phyloP scores from a whole-genome alignment of 495 filamentous ascomycete species.

The Xylaria intraflava region DNA sequence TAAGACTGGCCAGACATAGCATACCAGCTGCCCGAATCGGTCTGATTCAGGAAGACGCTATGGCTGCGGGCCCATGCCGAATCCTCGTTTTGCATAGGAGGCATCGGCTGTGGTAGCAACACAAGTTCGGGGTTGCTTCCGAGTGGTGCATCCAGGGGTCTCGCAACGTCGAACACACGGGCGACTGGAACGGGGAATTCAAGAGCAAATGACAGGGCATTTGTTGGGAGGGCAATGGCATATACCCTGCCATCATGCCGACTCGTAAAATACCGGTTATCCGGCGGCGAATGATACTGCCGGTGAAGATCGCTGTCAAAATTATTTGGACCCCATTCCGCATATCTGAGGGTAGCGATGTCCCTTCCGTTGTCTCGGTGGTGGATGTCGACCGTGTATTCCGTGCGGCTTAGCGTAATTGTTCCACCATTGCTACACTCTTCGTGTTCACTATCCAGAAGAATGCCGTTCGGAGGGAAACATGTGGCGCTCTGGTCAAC shows the following conservation, averaged over 20 bases:
- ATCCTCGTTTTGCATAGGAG: conserved; percentile 54
- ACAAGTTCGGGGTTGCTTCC: conserved; percentile 59
- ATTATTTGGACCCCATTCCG: conserved; percentile 92
- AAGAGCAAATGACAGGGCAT: conserved; percentile 39
- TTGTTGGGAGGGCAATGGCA: conserved; percentile 37
- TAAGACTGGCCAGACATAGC: conserved; percentile 85
- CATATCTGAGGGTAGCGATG: conserved; percentile 86
- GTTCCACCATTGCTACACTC: conserved; percentile 67
- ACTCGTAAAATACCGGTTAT: conserved; percentile 82
- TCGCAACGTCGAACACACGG: conserved; percentile 84
- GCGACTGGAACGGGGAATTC: conserved; percentile 78
- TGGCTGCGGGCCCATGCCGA: conserved; percentile 50
- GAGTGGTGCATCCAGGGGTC: conserved; percentile 53
- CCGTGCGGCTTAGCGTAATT: conserved; percentile 72
- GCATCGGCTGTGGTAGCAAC: conserved; percentile 76
- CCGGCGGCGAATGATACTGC: conserved; percentile 73
- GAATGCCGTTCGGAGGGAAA: conserved; percentile 53
- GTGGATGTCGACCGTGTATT: conserved; percentile 82
- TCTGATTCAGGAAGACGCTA: conserved; percentile 82
- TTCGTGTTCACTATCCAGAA: conserved; percentile 48
- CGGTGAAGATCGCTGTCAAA: conserved; percentile 79
- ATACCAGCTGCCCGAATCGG: conserved; percentile 81
- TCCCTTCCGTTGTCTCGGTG: conserved; percentile 65
- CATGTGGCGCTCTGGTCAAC: conserved; percentile 50
- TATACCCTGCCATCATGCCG: conserved; percentile 82